Conservation (phyloP, 371 early-diverging fungal genomes). For the Parasitella parasitica region DNA sequence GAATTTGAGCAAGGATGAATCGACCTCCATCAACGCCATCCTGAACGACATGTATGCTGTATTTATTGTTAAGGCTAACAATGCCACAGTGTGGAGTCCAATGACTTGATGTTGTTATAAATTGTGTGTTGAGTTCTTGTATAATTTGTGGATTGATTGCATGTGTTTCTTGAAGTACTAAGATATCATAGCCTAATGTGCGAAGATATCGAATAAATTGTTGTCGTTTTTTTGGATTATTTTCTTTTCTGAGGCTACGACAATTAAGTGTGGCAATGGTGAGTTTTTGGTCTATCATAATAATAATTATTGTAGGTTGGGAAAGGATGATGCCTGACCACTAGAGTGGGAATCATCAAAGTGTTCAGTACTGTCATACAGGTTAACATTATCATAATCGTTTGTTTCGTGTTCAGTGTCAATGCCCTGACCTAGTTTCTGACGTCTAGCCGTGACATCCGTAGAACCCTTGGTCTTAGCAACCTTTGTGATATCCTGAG, state of each 20-base stretch:
- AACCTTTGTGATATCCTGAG: no score
- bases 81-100: conserved; percentile 5
- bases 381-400: no score
- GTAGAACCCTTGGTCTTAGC: no score
- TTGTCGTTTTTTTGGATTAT: background rate
- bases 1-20: background rate
- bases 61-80: background rate
- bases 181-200: background rate
- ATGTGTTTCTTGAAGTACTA: conserved; percentile 11
- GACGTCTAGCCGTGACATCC: no score
- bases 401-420: no score
- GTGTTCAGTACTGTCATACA: no score
- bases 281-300: background rate
- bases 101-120: background rate
- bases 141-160: background rate
- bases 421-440: no score
- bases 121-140: background rate
- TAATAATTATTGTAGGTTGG: background rate
- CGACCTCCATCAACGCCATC: background rate
- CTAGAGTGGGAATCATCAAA: no score
- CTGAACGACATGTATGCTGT: background rate
- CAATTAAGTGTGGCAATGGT: background rate
- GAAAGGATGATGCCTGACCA: no score
- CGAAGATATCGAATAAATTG: conserved; percentile 6
- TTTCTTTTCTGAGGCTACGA: background rate